Evolutionary conservation across 257 asterid species (phyloP).

Genomic region (Fraxinus pennsylvanica): DNA sequence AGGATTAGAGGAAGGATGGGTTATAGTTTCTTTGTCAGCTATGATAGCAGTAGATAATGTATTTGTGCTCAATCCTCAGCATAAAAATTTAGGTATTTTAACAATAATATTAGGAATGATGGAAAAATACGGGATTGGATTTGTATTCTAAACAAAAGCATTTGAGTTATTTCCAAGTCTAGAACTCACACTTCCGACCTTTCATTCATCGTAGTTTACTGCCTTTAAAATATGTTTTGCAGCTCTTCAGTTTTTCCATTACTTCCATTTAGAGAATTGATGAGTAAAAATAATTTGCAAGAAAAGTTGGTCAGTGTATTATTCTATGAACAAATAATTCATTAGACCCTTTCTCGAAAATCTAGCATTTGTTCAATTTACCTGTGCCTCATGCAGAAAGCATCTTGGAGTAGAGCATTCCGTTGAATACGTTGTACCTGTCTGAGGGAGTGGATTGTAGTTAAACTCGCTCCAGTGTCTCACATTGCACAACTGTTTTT

Average conservation of each 20-base stretch:
- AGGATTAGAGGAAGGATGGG: background rate
- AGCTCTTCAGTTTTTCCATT: background rate
- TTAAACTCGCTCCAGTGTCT: background rate
- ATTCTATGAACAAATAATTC: background rate
- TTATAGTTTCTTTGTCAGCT: background rate
- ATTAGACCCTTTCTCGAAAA: background rate
- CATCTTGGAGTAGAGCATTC: background rate
- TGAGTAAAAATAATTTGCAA: background rate
- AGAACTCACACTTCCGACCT: background rate
- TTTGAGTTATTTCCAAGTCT: background rate
- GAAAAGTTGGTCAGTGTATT: background rate
- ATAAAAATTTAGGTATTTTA: background rate
- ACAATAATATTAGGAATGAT: background rate
- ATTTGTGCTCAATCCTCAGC: background rate
- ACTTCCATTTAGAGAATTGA: background rate
- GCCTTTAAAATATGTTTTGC: background rate
- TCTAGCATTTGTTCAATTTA: too few relatives aligned
- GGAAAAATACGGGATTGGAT: background rate
- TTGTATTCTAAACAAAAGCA: background rate
- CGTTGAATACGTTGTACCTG: background rate
- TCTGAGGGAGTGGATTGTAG: background rate
- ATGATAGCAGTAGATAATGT: background rate
- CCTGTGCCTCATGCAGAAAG: too few relatives aligned
- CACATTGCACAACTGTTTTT: background rate
- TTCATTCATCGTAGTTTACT: background rate